Percentiles rank a stretch among this genome's conserved stretches.
Conservation (phyloP, 257 asterid species). For the Solanum microdontum region DNA sequence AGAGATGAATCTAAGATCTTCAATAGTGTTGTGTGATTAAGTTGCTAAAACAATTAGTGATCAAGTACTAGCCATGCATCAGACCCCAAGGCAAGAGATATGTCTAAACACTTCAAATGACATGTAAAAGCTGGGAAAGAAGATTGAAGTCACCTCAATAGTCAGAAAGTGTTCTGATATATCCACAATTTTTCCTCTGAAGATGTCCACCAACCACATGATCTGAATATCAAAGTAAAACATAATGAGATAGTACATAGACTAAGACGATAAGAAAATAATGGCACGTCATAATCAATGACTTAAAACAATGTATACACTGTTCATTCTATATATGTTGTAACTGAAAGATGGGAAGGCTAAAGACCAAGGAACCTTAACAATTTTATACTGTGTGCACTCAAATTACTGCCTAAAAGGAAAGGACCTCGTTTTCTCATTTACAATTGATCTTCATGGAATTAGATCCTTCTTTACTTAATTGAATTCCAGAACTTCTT, state of each 20-base stretch:
- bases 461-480: not conserved
- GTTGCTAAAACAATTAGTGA: not conserved
- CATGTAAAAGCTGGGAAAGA: constrained; percentile 4
- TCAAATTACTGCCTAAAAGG: not conserved
- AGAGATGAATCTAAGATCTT: not conserved
- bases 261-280: not conserved
- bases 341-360: not conserved
- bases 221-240: constrained; percentile 36
- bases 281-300: not conserved
- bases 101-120: constrained; percentile 2
- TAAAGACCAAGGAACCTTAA: not conserved
- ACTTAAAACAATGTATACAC: not conserved
- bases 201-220: constrained; percentile 67
- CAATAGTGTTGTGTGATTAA: not conserved
- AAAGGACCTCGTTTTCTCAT: not conserved
- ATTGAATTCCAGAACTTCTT: not conserved
- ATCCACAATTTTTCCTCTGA: constrained; percentile 78
- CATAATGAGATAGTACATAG: not conserved
- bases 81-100: constrained; percentile 2
- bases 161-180: constrained; percentile 66
- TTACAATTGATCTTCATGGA: not conserved
- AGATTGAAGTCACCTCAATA: constrained; percentile 42
- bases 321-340: not conserved
- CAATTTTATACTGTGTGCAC: not conserved
- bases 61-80: not conserved